phyloP scores from a whole-genome alignment of 2,329 filamentous ascomycete species.

The Cryphonectria japonica region DNA sequence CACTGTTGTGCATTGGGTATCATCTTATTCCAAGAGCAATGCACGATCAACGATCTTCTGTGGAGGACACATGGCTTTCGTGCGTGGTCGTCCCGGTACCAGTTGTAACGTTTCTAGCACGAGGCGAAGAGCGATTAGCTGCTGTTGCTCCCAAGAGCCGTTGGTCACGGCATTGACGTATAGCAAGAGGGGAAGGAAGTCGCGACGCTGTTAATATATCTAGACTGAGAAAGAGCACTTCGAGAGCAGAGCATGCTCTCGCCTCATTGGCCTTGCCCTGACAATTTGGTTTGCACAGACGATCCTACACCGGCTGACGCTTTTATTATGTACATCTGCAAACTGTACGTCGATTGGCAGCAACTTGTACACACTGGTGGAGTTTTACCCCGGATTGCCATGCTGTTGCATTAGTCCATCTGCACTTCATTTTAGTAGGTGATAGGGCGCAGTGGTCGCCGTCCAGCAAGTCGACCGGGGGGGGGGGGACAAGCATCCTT shows the following conservation, averaged over 20 bases:
- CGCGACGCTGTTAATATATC: background rate
- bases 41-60: background rate
- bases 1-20: background rate
- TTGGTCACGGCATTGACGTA: background rate
- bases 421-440: background rate
- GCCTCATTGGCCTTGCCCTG: background rate
- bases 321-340: background rate
- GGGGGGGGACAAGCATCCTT: background rate
- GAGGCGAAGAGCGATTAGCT: too few relatives aligned
- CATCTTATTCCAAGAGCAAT: too few relatives aligned
- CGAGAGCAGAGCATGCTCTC: background rate
- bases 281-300: background rate
- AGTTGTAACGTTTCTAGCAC: too few relatives aligned
- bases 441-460: background rate
- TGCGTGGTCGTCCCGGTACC: too few relatives aligned
- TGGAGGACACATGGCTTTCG: background rate
- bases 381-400: slow-evolving; percentile 1
- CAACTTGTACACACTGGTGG: background rate
- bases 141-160: too few relatives aligned
- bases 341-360: background rate
- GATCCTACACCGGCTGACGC: background rate
- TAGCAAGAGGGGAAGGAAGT: background rate
- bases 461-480: background rate
- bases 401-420: background rate
- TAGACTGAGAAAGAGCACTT: background rate